phyloP scores from a whole-genome alignment of 2,329 filamentous ascomycete genomes.

The Cladosporium oxysporum region DNA sequence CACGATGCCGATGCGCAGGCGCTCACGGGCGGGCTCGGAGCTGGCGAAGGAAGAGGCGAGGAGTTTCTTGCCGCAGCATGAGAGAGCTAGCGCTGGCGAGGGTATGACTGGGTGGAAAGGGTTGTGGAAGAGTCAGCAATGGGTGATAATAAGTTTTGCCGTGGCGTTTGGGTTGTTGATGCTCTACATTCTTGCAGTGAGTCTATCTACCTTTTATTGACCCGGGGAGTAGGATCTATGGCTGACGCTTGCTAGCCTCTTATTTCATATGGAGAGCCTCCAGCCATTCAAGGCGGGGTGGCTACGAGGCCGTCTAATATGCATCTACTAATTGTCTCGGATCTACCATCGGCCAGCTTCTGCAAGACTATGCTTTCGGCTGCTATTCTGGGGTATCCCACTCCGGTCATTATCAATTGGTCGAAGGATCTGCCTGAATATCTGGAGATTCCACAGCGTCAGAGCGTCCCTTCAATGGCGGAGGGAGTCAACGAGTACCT shows the following conservation, averaged over 20 bases:
- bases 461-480: not conserved
- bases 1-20: constrained; percentile 19
- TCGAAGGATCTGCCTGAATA: constrained; percentile 1
- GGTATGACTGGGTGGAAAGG: constrained; percentile 15
- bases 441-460: not conserved
- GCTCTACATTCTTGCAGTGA: constrained; percentile 16
- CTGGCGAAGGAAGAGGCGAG: constrained; percentile 15
- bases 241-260: constrained; percentile 10
- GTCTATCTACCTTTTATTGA: not conserved
- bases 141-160: constrained; percentile 14
- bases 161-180: constrained; percentile 13
- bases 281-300: constrained; percentile 13
- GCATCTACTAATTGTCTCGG: constrained; percentile 32
- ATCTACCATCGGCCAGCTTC: constrained; percentile 28
- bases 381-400: constrained; percentile 27
- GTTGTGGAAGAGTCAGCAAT: constrained; percentile 19
- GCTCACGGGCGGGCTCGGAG: constrained; percentile 17
- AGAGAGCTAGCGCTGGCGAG: not conserved
- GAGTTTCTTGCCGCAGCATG: constrained; percentile 19
- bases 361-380: constrained; percentile 28
- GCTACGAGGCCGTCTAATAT: constrained; percentile 24
- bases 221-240: not conserved
- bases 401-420: constrained; percentile 24
- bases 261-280: constrained; percentile 5
- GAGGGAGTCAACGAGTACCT: constrained; percentile 9